Percentiles rank a stretch among this genome's conserved stretches.
These are phyloP conservation scores for Globisporangium spiculum DNA, from an alignment of 352 stramenopile genomes.

Conservation along the genomic window DNA sequence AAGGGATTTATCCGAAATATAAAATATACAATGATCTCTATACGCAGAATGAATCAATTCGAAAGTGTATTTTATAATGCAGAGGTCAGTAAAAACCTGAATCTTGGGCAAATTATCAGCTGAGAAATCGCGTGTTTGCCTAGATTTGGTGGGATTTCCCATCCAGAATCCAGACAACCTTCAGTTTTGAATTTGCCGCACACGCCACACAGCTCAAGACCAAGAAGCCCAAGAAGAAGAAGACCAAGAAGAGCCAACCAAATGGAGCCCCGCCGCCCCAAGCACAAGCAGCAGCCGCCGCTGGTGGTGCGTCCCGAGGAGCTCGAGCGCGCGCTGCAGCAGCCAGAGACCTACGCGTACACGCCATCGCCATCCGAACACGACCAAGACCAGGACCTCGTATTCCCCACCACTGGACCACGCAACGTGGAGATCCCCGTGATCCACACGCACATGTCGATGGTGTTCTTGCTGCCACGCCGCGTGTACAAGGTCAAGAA, in stretches of 20 bases:
- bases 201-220: not conserved
- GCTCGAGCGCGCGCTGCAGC: conserved; percentile 40
- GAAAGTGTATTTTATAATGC: not conserved
- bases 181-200: conserved; percentile 2
- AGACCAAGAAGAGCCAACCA: conserved; percentile 22
- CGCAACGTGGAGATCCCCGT: conserved; percentile 25
- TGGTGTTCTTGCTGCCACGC: conserved; percentile 57
- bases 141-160: not conserved
- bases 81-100: not conserved
- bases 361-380: not conserved
- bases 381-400: conserved; percentile 12
- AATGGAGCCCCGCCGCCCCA: conserved; percentile 59
- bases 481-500: conserved; percentile 81
- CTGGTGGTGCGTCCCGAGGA: conserved; percentile 40
- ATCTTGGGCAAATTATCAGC: not conserved
- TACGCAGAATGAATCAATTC: not conserved
- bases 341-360: conserved; percentile 33
- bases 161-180: not conserved
- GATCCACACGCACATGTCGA: conserved; percentile 75
- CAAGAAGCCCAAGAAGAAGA: not conserved
- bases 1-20: not conserved
- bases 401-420: conserved; percentile 19
- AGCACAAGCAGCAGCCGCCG: conserved; percentile 62
- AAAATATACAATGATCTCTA: not conserved
- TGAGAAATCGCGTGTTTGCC: conserved; percentile 6